Conservation (phyloP, 352 stramenopile species). For the Saprolegnia diclina region DNA sequence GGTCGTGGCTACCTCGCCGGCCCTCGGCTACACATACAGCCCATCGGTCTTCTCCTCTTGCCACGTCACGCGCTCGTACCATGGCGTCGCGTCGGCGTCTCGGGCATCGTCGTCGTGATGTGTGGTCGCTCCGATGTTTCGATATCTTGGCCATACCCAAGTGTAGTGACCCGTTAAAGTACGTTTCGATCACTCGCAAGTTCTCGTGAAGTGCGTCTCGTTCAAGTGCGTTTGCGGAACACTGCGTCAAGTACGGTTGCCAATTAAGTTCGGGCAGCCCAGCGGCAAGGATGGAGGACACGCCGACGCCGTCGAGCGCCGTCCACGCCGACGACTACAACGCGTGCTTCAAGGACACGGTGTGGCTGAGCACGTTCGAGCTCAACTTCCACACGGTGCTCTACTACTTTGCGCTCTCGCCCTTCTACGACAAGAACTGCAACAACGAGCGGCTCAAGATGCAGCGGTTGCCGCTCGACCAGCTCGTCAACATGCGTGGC, state of each 20-base stretch:
- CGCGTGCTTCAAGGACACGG: slow-evolving; percentile 79
- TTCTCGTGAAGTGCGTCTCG: too few relatives aligned
- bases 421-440: slow-evolving; percentile 84
- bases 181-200: background rate
- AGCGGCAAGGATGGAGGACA: background rate
- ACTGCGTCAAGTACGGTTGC: background rate
- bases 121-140: background rate
- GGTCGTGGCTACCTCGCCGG: slow-evolving; percentile 8
- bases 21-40: slow-evolving; percentile 7
- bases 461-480: slow-evolving; percentile 79
- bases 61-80: background rate
- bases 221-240: background rate
- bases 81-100: background rate
- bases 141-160: background rate
- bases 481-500: slow-evolving; percentile 83
- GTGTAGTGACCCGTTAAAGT: background rate
- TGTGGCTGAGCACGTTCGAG: slow-evolving; percentile 82
- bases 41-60: background rate
- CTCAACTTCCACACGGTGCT: slow-evolving; percentile 79
- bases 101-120: background rate
- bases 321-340: slow-evolving; percentile 83
- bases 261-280: background rate
- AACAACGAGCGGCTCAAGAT: slow-evolving; percentile 89
- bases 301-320: slow-evolving; percentile 30
- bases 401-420: slow-evolving; percentile 84